Evolutionary conservation across 2,329 filamentous ascomycete species (phyloP), one percentile per base, ranked within the genome.

Genomic region (Epichloe amarillans): DNA sequence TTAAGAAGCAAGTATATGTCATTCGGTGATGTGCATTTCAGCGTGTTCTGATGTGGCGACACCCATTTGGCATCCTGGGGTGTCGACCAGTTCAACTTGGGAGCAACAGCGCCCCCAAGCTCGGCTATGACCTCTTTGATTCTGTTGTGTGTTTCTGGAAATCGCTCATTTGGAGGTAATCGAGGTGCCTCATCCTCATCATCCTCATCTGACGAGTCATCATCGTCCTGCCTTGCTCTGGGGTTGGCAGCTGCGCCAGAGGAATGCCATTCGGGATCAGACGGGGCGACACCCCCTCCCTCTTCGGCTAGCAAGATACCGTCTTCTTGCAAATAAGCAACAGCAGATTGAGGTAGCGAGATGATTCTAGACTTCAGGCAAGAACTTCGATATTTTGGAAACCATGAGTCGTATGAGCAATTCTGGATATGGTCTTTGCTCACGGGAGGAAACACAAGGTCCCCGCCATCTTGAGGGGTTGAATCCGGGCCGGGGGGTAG

Each of bases 41-140:
- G 85, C 45, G 87, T 94, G 67, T 98, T 98, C 60, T 83, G 68
- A 75, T 91, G 64, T 69, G 68, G 83, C 68, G 77, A 81, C 66
- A 98, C 96, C 85, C 89, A 96, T 21, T 86, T 88, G 8, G 93
- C 93, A 64, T 98, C 93, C 66, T 96, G 95, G 4, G 93, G 93
- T 4, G 89, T 84, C 5, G 90, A 96, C 93, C 93, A 98, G 71
- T 97, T 97, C 45, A 98, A 72, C 68, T 98, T 98, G 0, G 93
- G 93, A 2, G 86, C 83, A 8, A 95, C 90, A 53, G 83, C 81
- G 53, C 91, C 91, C 15, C 88, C 90, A 1, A 97, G 77, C 59
- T 90, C 85, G 12, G 74, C 68, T 55, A 98, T 96, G 41, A 79
- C 86, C 23, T 79, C 72, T 64, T 83, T 84, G 65, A 98, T 88